Evolutionary conservation across 495 filamentous ascomycete genomes (phyloP).

Genomic region (Letharia lupina): DNA sequence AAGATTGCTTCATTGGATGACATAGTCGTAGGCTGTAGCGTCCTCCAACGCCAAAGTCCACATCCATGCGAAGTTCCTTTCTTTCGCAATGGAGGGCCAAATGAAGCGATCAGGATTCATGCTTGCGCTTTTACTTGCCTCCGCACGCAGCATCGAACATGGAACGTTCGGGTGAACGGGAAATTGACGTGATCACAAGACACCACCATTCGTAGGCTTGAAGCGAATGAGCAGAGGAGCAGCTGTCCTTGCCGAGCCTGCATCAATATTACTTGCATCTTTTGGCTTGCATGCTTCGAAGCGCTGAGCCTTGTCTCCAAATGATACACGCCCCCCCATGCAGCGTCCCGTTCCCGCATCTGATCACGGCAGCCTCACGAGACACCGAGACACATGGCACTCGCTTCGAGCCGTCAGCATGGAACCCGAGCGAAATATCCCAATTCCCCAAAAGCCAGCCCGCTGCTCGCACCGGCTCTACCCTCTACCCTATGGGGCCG

Average conservation of each 20-base stretch:
- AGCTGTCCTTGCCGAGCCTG: background rate
- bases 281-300: constrained; percentile 10
- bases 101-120: background rate
- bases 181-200: background rate
- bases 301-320: constrained; percentile 10
- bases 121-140: background rate
- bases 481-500: constrained; percentile 11
- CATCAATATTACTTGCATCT: constrained; percentile 3
- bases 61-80: background rate
- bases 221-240: background rate
- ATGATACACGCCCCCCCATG: constrained; percentile 16
- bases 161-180: background rate
- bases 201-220: background rate
- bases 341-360: constrained; percentile 19
- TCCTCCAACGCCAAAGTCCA: background rate
- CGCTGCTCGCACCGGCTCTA: constrained; percentile 5
- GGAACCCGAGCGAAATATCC: constrained; percentile 12
- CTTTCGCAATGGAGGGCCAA: background rate
- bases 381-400: constrained; percentile 19
- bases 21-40: background rate
- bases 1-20: background rate
- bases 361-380: constrained; percentile 18
- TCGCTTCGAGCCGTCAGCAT: constrained; percentile 17
- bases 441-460: background rate
- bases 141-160: background rate